Evolutionary conservation across 257 asterid species (phyloP).

Genomic region (Primulina eburnea): DNA sequence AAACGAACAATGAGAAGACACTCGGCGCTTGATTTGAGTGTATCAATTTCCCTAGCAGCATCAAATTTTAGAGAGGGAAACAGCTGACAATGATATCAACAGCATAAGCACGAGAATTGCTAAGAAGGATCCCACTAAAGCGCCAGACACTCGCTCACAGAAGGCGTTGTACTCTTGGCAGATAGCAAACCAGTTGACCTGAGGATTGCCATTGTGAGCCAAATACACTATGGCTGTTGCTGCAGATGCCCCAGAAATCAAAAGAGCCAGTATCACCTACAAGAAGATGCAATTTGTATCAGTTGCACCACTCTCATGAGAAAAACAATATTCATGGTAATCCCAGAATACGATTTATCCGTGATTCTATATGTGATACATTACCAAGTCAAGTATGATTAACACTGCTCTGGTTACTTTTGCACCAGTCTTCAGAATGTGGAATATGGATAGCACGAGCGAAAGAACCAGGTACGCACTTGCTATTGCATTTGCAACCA

Average conservation of each 20-base stretch:
- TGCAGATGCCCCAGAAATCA: conserved; percentile 75
- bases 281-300: conserved; percentile 15
- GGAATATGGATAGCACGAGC: conserved; percentile 59
- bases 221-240: conserved; percentile 67
- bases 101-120: conserved; percentile 54
- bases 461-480: conserved; percentile 60
- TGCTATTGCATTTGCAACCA: conserved; percentile 57
- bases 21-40: background rate
- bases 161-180: conserved; percentile 59
- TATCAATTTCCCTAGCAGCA: background rate
- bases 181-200: conserved; percentile 52
- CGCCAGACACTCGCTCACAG: conserved; percentile 71
- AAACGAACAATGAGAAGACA: background rate
- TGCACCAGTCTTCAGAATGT: conserved; percentile 53
- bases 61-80: conserved; percentile 48
- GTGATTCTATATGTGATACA: background rate
- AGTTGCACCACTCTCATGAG: background rate
- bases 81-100: conserved; percentile 49
- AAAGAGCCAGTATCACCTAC: conserved; percentile 51
- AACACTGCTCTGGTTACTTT: conserved; percentile 48
- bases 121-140: conserved; percentile 69
- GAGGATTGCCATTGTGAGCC: conserved; percentile 59
- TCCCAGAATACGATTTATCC: background rate
- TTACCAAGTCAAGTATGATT: conserved; percentile 65
- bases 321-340: background rate